Evolutionary conservation across 345 rosid genomes (phyloP).

Genomic region (Angophora floribunda): DNA sequence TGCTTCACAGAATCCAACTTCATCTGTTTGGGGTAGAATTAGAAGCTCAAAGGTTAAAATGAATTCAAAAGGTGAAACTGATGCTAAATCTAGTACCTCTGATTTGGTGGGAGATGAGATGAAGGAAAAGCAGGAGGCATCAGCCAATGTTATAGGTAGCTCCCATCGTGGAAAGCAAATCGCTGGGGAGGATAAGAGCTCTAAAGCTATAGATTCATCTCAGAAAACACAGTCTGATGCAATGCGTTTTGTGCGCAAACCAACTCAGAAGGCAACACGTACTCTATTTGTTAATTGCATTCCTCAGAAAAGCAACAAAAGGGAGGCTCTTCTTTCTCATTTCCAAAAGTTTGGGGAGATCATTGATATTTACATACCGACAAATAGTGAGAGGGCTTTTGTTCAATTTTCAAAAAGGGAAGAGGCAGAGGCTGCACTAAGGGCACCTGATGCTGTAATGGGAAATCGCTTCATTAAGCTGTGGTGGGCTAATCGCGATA

Average conservation of each 20-base stretch:
- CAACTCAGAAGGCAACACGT: constrained; percentile 74
- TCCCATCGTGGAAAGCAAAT: constrained; percentile 42
- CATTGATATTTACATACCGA: constrained; percentile 79
- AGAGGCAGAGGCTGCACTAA: constrained; percentile 94
- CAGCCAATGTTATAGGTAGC: constrained; percentile 18
- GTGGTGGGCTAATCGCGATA: constrained; percentile 99
- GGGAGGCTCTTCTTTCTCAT: constrained; percentile 84
- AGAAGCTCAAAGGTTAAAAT: constrained; percentile 24
- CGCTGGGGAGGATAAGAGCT: constrained; percentile 20
- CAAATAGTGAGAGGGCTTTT: constrained; percentile 78
- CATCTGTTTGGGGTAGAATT: constrained; percentile 74
- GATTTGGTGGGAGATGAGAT: constrained; percentile 40
- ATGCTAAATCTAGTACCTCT: constrained; percentile 22
- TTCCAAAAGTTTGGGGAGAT: constrained; percentile 87
- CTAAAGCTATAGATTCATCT: constrained; percentile 25
- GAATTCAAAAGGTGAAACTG: constrained; percentile 47
- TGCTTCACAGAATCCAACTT: constrained; percentile 32
- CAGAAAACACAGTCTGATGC: constrained; percentile 31
- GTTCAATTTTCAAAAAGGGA: constrained; percentile 91
- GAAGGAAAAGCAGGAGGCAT: constrained; percentile 34
- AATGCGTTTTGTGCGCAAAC: constrained; percentile 31
- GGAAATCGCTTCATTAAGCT: constrained; percentile 96
- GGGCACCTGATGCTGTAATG: constrained; percentile 98
- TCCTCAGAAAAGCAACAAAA: constrained; percentile 73
- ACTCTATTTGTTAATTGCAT: constrained; percentile 82